These are phyloP conservation scores for Rhynchosporium secalis DNA, from an alignment of 2,329 filamentous ascomycete species.

Conservation along the genomic window DNA sequence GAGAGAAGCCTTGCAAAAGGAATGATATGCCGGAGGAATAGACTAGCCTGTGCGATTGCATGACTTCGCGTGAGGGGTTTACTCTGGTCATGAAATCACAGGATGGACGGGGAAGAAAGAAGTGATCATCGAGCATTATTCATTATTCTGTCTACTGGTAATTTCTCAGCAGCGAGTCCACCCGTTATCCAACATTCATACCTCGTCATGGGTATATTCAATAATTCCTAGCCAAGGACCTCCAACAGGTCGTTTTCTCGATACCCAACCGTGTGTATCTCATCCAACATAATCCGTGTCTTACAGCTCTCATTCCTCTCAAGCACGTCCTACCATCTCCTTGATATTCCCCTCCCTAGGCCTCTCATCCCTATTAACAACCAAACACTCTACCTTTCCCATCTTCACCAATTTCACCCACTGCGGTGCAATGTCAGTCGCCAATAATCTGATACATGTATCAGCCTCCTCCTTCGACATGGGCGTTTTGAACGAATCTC, in stretches of 20 bases:
- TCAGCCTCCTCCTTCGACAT: constrained; percentile 50
- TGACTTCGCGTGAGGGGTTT: too few species aligned
- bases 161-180: background rate
- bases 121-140: constrained; percentile 21
- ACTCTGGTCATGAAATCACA: constrained; percentile 18
- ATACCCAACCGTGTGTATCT: too few species aligned
- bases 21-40: too few species aligned
- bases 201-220: constrained; percentile 6
- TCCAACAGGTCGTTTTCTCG: too few species aligned
- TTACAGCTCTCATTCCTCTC: background rate
- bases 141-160: constrained; percentile 1
- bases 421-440: constrained; percentile 47
- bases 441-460: constrained; percentile 49
- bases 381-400: constrained; percentile 47
- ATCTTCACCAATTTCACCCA: constrained; percentile 52
- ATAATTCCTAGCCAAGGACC: background rate
- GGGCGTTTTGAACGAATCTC: constrained; percentile 58
- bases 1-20: too few species aligned
- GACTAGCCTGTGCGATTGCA: too few species aligned
- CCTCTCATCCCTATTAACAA: constrained; percentile 43
- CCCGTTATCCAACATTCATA: constrained; percentile 15
- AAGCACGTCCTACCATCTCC: constrained; percentile 30
- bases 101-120: constrained; percentile 17
- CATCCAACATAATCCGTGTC: too few species aligned
- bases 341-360: constrained; percentile 33